Percentiles rank a stretch among this genome's conserved stretches.
Evolutionary conservation across 2,329 filamentous ascomycete genomes (phyloP).

Genomic region (Clonostachys byssicola): DNA sequence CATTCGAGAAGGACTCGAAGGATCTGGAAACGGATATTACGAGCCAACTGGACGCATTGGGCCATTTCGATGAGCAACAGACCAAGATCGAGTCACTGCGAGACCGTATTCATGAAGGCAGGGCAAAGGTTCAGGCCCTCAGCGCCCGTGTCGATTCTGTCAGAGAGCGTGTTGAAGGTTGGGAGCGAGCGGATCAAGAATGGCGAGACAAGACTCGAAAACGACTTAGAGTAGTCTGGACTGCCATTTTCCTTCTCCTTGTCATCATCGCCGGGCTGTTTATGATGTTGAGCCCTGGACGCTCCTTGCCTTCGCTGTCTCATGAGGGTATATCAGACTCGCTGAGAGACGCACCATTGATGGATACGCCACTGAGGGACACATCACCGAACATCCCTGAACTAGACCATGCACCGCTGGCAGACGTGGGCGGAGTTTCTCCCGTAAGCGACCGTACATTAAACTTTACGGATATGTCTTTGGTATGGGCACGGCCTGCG

Average conservation of each 20-base stretch:
- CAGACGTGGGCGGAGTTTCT: too few species aligned
- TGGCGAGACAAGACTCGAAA: conserved; percentile 65
- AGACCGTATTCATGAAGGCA: conserved; percentile 54
- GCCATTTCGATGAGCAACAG: conserved; percentile 62
- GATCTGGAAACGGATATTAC: conserved; percentile 57
- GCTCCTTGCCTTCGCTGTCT: neutral
- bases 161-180: conserved; percentile 58
- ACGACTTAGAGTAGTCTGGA: conserved; percentile 60
- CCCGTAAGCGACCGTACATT: too few species aligned
- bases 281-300: conserved; percentile 12
- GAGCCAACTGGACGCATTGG: conserved; percentile 55
- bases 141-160: conserved; percentile 62
- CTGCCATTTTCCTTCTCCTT: conserved; percentile 43
- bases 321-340: too few species aligned
- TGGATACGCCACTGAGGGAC: too few species aligned
- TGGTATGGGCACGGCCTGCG: conserved; percentile 16
- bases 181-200: conserved; percentile 62
- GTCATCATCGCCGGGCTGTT: conserved; percentile 44
- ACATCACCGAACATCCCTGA: too few species aligned
- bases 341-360: too few species aligned
- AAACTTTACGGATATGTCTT: conserved; percentile 8
- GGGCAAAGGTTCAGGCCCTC: conserved; percentile 54
- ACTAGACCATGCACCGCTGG: too few species aligned
- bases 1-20: conserved; percentile 56
- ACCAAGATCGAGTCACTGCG: conserved; percentile 58